Evolutionary conservation across 345 rosid species (phyloP), one percentile per base, ranked within the genome.

Genomic region (Conringia planisiliqua): DNA sequence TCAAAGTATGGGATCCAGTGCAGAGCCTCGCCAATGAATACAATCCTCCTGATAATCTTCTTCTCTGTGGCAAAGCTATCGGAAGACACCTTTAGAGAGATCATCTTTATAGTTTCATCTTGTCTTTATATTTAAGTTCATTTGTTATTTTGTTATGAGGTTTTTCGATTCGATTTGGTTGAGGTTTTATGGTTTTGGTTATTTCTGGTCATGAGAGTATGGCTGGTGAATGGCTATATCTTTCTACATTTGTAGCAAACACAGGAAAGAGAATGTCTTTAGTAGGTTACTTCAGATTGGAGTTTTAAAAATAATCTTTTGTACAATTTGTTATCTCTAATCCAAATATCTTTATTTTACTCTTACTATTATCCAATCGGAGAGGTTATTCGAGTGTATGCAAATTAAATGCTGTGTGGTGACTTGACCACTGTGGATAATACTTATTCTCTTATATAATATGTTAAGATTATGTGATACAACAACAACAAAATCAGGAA

Each of bases 41-140:
- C 46, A 80, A 65, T 57, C 86, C 89, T 68, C 98, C 97, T 64
- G 75, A 85, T 18, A 94, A 94, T 79, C 86, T 72, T 72, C 84
- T 88, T 38, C 87, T 86, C 9, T 94, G 97, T 47, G 96, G 98
- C 79, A 88, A 88, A 90, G 97, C 96, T 51, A 60, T 69, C 1
- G 90, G 95, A 39, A 75, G 74, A 24, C 93, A 70, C 55, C 65
- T 24, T 46, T 87, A 84, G 80, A 66, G 56, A 29, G 56, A 35
- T 55, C 29, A 5, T 14, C 32, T 66, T 17, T 33, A 8, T 7
- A 16, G 61, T 27, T n/a, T 63, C 67, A 8, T 65, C 48, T 44
- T 24, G 8, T 69, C n/a, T 50, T 29, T 29, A 18, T 39, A 10
- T 50, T 38, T 27, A 26, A 46, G 57, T 10, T 44, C 11, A 73